phyloP scores from a whole-genome alignment of 2,329 filamentous ascomycete species.

The Botrytis squamosa region DNA sequence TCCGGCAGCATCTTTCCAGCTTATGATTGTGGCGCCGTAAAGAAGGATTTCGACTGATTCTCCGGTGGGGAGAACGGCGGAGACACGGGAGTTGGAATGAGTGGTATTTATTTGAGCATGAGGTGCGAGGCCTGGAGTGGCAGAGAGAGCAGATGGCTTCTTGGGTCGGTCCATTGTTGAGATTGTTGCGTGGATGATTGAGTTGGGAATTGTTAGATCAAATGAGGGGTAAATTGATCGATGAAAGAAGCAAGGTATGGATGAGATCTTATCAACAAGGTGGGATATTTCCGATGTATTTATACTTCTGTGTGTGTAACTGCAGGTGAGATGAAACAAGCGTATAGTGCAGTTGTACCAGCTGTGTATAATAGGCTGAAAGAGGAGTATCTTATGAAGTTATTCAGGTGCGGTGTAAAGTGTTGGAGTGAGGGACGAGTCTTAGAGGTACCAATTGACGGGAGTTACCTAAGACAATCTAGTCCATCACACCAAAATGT shows the following conservation, averaged over 20 bases:
- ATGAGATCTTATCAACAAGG: neutral
- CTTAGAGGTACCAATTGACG: neutral
- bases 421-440: neutral
- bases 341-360: neutral
- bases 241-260: neutral
- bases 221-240: slow-evolving; percentile 18
- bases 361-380: neutral
- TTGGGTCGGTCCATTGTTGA: slow-evolving; percentile 76
- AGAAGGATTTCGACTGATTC: slow-evolving; percentile 84
- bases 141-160: slow-evolving; percentile 74
- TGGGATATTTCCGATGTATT: slow-evolving; percentile 5
- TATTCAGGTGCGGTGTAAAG: slow-evolving; percentile 12
- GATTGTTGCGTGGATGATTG: slow-evolving; percentile 15
- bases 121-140: slow-evolving; percentile 71
- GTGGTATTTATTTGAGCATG: slow-evolving; percentile 74
- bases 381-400: neutral
- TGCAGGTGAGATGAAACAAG: neutral
- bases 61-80: slow-evolving; percentile 79
- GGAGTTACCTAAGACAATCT: slow-evolving; percentile 8
- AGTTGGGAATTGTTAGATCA: neutral
- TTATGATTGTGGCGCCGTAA: slow-evolving; percentile 88
- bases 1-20: slow-evolving; percentile 82
- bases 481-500: slow-evolving; percentile 12
- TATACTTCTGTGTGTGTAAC: neutral
- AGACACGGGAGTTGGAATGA: slow-evolving; percentile 68